Base-by-base conservation (phyloP, 1,284 basidiomycete genomes). In the Ceratobasidium sp. region DNA sequence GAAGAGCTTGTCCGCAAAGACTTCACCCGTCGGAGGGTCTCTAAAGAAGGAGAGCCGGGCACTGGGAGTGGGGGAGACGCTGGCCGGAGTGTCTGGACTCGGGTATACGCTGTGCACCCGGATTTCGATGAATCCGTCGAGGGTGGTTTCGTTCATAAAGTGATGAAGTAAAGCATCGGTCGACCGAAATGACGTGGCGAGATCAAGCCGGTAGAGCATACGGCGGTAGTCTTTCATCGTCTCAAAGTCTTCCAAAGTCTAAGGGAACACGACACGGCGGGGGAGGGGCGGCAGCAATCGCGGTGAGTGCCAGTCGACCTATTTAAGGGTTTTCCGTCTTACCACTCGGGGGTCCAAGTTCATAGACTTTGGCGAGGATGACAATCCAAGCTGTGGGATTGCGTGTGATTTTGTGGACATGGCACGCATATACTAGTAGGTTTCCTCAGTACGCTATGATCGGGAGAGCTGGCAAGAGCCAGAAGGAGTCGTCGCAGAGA, bases 381-480 rank as follows among this genome's bases (percentile, higher is more conserved):
- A 48, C 44, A 48, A 74, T 62, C 59, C 44, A 74, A 60, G 46
- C 14, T 74, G 71, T 33, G 59, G 71, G 71, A 64, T 74, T 73
- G 27, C 41, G 55, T 38, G 57, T 59, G 69, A 33, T 48, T 60
- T 44, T 59, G n/a, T n/a, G 41, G 54, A 71, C 69, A 60, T 54
- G 55, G n/a, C 71, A 74, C 71, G 71, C 71, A 74, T 74, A 74
- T 74, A 74, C 71, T n/a, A 74, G 59, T 74, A 33, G 71, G 57
- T 41, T 74, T 59, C 71, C 71, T 74, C 60, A 59, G 52, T 64
- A 62, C 38, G 60, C n/a, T 74, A 48, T 60, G 71, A 52, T 69
- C 18, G 44, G 33, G 71, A 27, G 23, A 33, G 60, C 59, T 52
- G 71, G 71, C 27, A 74, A 55, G 67, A 69, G 67, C 67, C 67